phyloP scores from a whole-genome alignment of 306 rosid species.

The Begonia loranthoides region DNA sequence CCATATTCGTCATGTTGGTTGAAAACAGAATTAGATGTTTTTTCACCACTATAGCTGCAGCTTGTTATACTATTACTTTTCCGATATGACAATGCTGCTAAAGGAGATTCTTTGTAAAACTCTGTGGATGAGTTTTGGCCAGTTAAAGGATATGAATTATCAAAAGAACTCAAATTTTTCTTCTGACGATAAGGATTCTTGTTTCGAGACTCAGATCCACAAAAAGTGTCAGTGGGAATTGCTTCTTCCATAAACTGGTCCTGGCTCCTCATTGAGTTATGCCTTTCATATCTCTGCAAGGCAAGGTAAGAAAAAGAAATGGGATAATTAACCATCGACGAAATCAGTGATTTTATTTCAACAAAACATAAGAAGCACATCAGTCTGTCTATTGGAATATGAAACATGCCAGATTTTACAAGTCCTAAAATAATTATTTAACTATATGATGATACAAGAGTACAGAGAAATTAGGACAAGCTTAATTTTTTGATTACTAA shows the following conservation, averaged over 20 bases:
- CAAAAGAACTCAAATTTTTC: constrained; percentile 23
- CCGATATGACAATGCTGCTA: constrained; percentile 34
- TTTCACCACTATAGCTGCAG: constrained; percentile 37
- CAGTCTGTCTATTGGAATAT: too few relatives aligned
- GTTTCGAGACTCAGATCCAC: constrained; percentile 41
- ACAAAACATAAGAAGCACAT: background rate
- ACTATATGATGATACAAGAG: too few relatives aligned
- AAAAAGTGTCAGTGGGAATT: constrained; percentile 27
- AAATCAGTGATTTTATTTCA: background rate
- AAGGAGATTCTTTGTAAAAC: constrained; percentile 43
- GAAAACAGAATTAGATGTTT: constrained; percentile 38
- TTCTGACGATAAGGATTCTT: constrained; percentile 32
- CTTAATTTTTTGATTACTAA: too few relatives aligned
- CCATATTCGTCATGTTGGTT: constrained; percentile 39
- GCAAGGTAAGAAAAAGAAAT: constrained; percentile 5
- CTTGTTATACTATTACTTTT: constrained; percentile 33
- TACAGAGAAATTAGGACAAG: too few relatives aligned
- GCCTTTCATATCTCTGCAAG: constrained; percentile 49
- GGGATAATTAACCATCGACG: background rate
- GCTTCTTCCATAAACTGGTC: constrained; percentile 47
- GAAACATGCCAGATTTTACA: too few relatives aligned
- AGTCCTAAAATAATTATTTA: too few relatives aligned
- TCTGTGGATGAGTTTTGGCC: constrained; percentile 49
- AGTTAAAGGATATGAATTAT: constrained; percentile 23
- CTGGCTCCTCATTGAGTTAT: constrained; percentile 40